Evolutionary conservation across 2,329 filamentous ascomycete species (phyloP).

Genomic region (Diaporthe batatas): DNA sequence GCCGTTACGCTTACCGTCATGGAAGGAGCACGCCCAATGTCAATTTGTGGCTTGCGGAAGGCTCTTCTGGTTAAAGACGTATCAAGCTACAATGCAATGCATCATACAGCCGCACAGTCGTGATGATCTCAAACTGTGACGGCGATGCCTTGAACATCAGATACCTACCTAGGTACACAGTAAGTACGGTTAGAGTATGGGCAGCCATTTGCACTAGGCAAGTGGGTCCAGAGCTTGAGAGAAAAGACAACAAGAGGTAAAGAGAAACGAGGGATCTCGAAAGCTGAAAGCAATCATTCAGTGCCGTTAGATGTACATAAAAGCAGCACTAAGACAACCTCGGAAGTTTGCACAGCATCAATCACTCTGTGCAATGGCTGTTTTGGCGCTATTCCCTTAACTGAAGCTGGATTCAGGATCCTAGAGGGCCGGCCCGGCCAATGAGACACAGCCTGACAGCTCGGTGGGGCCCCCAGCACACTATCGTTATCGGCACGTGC

Average conservation of each 20-base stretch:
- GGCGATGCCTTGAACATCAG: neutral
- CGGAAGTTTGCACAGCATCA: neutral
- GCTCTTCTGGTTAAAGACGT: neutral
- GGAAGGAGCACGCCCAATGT: neutral
- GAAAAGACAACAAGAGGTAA: neutral
- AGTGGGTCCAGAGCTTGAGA: neutral
- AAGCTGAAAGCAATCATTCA: neutral
- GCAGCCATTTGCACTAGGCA: neutral
- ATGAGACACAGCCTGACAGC: neutral
- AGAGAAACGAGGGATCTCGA: accelerated
- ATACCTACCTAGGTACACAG: too few relatives aligned
- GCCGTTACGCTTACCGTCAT: neutral
- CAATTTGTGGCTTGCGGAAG: neutral
- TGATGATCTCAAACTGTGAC: neutral
- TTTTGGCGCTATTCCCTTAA: neutral
- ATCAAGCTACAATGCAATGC: neutral
- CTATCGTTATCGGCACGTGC: conserved; percentile 38
- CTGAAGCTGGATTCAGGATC: too few relatives aligned
- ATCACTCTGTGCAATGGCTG: neutral
- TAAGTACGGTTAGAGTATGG: neutral
- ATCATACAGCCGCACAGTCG: neutral
- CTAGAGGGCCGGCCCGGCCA: neutral
- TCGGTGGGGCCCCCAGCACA: neutral
- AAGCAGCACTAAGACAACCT: neutral
- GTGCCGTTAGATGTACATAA: too few relatives aligned